Percentiles rank a stretch among this genome's conserved stretches.
phyloP scores from a whole-genome alignment of 1,139 yeast genomes.

The Debaryomyces singareniensis region DNA sequence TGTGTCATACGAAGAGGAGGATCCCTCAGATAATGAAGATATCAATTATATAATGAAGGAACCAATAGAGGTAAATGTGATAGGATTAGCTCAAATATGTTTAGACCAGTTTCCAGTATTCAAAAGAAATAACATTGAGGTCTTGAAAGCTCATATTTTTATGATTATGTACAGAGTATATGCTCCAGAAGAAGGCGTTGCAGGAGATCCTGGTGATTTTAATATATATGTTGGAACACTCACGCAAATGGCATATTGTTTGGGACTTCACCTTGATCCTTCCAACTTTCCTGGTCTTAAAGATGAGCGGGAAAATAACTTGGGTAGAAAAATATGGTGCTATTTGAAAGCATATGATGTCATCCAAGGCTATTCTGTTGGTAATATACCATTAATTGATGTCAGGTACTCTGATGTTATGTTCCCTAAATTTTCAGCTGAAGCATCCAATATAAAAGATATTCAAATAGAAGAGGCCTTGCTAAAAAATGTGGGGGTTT shows the following conservation, averaged over 20 bases:
- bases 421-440: constrained; percentile 19
- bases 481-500: constrained; percentile 16
- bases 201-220: constrained; percentile 39
- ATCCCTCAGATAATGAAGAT: constrained; percentile 11
- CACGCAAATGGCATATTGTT: constrained; percentile 39
- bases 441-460: constrained; percentile 24
- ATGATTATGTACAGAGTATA: constrained; percentile 37
- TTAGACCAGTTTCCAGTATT: constrained; percentile 17
- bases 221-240: constrained; percentile 38
- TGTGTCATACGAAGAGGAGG: constrained; percentile 8
- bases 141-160: constrained; percentile 26
- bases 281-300: constrained; percentile 19
- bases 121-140: constrained; percentile 13
- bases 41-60: constrained; percentile 17
- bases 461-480: constrained; percentile 22
- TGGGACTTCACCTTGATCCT: constrained; percentile 47
- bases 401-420: constrained; percentile 28
- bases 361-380: constrained; percentile 28
- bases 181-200: constrained; percentile 45
- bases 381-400: constrained; percentile 30
- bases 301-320: constrained; percentile 25
- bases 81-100: constrained; percentile 21
- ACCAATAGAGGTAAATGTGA: constrained; percentile 19
- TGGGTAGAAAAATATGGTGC: constrained; percentile 52
- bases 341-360: constrained; percentile 31